Conservation (phyloP, 2,329 filamentous ascomycete species). For the Fusarium luffae region DNA sequence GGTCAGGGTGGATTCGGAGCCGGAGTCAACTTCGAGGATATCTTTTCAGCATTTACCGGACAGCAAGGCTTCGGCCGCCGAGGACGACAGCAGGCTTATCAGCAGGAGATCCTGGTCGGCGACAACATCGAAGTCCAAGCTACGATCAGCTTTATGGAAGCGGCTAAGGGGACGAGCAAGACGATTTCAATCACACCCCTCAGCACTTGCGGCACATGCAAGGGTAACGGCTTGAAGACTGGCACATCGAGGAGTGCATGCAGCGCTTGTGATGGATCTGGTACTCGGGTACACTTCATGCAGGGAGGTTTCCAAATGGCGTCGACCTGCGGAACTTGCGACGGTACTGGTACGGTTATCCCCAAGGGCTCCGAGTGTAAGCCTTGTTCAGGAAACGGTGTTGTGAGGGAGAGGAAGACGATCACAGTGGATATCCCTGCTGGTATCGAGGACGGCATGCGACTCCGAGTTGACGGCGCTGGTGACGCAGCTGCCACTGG, state of each 20-base stretch:
- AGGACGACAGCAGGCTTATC: constrained; percentile 70
- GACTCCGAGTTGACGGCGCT: constrained; percentile 83
- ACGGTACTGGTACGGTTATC: constrained; percentile 79
- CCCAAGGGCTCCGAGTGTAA: constrained; percentile 85
- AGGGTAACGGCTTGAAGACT: constrained; percentile 84
- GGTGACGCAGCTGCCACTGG: constrained; percentile 88
- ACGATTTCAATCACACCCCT: constrained; percentile 88
- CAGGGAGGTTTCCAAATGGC: constrained; percentile 96
- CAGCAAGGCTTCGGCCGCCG: constrained; percentile 63
- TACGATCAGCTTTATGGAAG: constrained; percentile 94
- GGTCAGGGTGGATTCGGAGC: constrained; percentile 76
- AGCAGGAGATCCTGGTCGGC: constrained; percentile 84
- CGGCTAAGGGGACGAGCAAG: constrained; percentile 89
- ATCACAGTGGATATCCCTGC: constrained; percentile 92
- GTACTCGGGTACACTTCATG: constrained; percentile 87
- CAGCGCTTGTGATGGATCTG: constrained; percentile 84
- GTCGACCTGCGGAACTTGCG: constrained; percentile 84
- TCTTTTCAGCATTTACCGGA: constrained; percentile 87
- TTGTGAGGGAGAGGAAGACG: constrained; percentile 83
- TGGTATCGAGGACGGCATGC: constrained; percentile 97
- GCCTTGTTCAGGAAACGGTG: constrained; percentile 83
- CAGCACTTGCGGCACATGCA: constrained; percentile 83
- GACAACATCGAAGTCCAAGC: constrained; percentile 96
- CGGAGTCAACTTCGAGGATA: constrained; percentile 95
- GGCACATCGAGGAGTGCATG: constrained; percentile 80